phyloP scores from a whole-genome alignment of 768 basidiomycete genomes.

The Kwoniella pini region DNA sequence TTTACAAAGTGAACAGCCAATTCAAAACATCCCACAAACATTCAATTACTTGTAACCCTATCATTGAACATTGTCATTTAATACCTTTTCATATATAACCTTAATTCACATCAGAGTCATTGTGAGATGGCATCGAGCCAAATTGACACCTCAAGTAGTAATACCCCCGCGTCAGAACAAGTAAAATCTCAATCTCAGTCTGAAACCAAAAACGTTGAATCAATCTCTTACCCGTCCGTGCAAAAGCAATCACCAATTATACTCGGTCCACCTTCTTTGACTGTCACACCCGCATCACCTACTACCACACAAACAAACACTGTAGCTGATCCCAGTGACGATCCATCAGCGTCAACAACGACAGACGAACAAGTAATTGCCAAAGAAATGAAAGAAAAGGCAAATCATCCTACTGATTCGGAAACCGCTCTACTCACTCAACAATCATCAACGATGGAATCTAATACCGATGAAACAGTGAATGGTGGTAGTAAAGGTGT shows the following conservation, averaged over 20 bases:
- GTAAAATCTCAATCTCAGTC: conserved; percentile 6
- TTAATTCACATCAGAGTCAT: no score
- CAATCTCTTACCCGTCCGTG: background rate
- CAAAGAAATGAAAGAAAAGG: conserved; percentile 23
- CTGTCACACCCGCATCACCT: conserved; percentile 17
- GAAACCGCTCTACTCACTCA: conserved; percentile 21
- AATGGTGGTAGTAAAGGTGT: conserved; percentile 4
- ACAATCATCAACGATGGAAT: conserved; percentile 1
- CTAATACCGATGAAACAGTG: background rate
- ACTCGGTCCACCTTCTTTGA: conserved; percentile 4
- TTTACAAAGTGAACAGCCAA: no score
- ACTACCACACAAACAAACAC: conserved; percentile 5
- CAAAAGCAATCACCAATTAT: background rate
- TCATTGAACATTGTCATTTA: no score
- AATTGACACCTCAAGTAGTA: background rate
- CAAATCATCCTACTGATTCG: conserved; percentile 20
- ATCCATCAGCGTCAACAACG: background rate
- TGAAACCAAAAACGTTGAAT: background rate
- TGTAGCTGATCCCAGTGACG: background rate
- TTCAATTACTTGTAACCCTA: no score
- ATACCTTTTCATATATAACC: no score
- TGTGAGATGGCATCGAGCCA: no score
- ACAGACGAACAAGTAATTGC: no score
- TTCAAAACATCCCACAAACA: no score
- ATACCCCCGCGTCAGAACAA: background rate